phyloP scores from a whole-genome alignment of 495 filamentous ascomycete species.

The Tuber umbilicatum region DNA sequence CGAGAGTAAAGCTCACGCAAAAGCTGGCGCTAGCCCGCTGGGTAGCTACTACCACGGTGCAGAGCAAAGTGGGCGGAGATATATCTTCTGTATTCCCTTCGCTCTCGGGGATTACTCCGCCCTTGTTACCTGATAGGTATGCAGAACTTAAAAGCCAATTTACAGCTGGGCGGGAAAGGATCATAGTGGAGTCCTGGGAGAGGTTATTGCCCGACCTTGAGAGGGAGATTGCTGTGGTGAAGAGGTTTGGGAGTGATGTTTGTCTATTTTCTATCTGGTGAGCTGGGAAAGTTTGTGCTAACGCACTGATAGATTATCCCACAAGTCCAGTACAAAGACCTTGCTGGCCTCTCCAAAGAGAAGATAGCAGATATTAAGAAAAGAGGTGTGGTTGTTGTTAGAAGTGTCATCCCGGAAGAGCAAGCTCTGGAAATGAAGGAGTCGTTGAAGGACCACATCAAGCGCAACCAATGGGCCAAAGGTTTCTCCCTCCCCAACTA shows the following conservation, averaged over 20 bases:
- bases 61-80: constrained; percentile 50
- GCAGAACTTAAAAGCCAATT: constrained; percentile 64
- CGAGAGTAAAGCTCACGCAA: background rate
- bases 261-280: constrained; percentile 38
- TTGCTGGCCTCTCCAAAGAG: constrained; percentile 47
- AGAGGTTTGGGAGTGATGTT: constrained; percentile 44
- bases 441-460: constrained; percentile 56
- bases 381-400: constrained; percentile 58
- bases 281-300: constrained; percentile 35
- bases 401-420: constrained; percentile 55
- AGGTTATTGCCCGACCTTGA: constrained; percentile 56
- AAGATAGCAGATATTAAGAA: constrained; percentile 56
- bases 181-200: constrained; percentile 60
- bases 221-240: constrained; percentile 51
- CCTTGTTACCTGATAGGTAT: constrained; percentile 65
- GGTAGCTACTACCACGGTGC: background rate
- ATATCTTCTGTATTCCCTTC: constrained; percentile 81
- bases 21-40: background rate
- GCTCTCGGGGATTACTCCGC: constrained; percentile 58
- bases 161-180: constrained; percentile 57
- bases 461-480: constrained; percentile 54
- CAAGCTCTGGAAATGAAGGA: constrained; percentile 56
- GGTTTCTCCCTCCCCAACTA: constrained; percentile 42
- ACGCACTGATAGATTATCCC: constrained; percentile 50
- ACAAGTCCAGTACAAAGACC: constrained; percentile 52